Conservation (phyloP, 345 rosid genomes). For the Balakata baccata region DNA sequence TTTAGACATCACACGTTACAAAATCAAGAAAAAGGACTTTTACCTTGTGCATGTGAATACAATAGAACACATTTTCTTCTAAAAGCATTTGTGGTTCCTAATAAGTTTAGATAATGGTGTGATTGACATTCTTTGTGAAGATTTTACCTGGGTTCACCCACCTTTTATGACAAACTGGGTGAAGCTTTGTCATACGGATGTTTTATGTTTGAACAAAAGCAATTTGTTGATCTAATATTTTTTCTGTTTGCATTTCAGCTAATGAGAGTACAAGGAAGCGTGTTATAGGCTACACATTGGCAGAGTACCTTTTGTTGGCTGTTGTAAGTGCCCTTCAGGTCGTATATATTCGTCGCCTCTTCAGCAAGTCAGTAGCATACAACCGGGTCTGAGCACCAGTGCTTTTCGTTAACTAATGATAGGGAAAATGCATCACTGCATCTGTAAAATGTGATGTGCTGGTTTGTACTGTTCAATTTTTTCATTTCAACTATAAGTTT, state of each 20-base stretch:
- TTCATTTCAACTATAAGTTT: constrained; percentile 4
- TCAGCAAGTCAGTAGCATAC: constrained; percentile 90
- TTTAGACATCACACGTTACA: background rate
- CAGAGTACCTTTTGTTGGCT: constrained; percentile 70
- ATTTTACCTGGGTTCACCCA: background rate
- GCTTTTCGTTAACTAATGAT: too few relatives aligned
- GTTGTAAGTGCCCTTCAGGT: constrained; percentile 73
- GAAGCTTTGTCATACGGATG: background rate
- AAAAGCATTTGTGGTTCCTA: background rate
- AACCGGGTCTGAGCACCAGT: constrained; percentile 58
- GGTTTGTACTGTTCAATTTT: constrained; percentile 14
- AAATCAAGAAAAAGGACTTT: background rate
- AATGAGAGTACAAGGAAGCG: constrained; percentile 92
- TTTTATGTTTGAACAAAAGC: background rate
- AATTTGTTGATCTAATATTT: background rate
- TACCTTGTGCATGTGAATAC: background rate
- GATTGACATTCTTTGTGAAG: background rate
- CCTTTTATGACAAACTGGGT: background rate
- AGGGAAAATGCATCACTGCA: background rate
- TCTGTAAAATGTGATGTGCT: background rate
- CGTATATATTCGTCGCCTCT: constrained; percentile 77
- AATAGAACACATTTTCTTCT: background rate
- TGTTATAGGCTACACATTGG: constrained; percentile 75
- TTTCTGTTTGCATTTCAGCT: constrained; percentile 47
- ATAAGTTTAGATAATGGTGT: background rate